phyloP scores from a whole-genome alignment of 768 basidiomycete species.

The Rubroboletus satanas region DNA sequence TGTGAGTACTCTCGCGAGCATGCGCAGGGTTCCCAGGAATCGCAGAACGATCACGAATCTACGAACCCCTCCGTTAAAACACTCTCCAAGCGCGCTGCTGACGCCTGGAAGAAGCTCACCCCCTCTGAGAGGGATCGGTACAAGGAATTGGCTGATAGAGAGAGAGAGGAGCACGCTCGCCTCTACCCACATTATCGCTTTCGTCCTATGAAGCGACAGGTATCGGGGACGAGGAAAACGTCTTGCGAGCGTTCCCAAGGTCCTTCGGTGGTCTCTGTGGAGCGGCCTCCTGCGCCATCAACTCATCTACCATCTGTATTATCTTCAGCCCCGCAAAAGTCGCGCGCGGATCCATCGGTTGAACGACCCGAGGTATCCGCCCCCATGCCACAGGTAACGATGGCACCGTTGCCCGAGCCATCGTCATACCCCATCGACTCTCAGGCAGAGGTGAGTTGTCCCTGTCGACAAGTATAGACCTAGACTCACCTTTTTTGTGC shows the following conservation, averaged over 20 bases:
- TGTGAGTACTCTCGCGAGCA: constrained; percentile 56
- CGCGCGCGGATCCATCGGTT: constrained; percentile 1
- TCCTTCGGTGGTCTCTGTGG: not conserved
- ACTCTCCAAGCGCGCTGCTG: constrained; percentile 73
- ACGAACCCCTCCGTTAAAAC: constrained; percentile 40
- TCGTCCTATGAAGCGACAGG: constrained; percentile 46
- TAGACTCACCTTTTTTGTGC: not conserved
- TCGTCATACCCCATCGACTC: not conserved
- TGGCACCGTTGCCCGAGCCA: not conserved
- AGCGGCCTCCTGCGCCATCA: not conserved
- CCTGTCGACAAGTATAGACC: not conserved
- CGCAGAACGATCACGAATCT: constrained; percentile 27
- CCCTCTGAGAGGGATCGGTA: constrained; percentile 46
- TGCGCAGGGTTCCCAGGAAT: constrained; percentile 34
- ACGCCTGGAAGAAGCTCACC: constrained; percentile 65
- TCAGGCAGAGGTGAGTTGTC: constrained; percentile 10
- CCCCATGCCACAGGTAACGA: not conserved
- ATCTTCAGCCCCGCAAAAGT: constrained; percentile 1
- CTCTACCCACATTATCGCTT: constrained; percentile 63
- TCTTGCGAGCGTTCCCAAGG: constrained; percentile 12
- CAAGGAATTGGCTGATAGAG: constrained; percentile 50
- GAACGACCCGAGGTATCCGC: not conserved
- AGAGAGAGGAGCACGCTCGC: constrained; percentile 54
- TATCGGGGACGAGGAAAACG: constrained; percentile 16
- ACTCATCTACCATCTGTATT: constrained; percentile 17